Conservation (phyloP, 73 alveolate genomes). For the Uronychia setigera region DNA sequence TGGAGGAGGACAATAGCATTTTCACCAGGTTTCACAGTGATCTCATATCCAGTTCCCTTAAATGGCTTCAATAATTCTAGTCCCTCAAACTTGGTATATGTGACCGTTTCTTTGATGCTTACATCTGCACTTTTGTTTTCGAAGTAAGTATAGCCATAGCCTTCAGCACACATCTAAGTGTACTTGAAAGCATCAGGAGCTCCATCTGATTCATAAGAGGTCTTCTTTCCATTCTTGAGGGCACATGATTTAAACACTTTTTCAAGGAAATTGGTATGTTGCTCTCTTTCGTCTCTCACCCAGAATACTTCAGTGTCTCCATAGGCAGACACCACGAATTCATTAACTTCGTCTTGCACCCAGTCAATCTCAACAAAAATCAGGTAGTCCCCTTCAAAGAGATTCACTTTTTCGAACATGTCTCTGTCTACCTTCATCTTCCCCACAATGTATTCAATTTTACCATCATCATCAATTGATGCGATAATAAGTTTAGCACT, state of each 20-base stretch:
- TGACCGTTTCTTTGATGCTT: conserved; percentile 70
- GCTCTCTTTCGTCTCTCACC: conserved; percentile 34
- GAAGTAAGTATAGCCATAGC: conserved; percentile 67
- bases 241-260: conserved; percentile 30
- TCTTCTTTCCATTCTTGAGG: conserved; percentile 4
- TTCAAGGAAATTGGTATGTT: conserved; percentile 10
- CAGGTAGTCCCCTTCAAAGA: conserved; percentile 81
- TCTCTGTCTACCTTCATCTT: conserved; percentile 18
- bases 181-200: conserved; percentile 74
- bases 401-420: conserved; percentile 10
- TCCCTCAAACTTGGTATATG: conserved; percentile 82
- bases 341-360: conserved; percentile 39
- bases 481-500: conserved; percentile 43
- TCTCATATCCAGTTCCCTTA: conserved; percentile 68
- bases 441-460: background rate
- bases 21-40: conserved; percentile 71
- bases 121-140: conserved; percentile 54
- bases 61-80: conserved; percentile 65
- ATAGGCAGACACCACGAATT: conserved; percentile 18
- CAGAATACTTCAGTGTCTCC: conserved; percentile 28
- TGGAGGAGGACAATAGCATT: conserved; percentile 14
- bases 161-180: conserved; percentile 78
- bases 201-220: conserved; percentile 57
- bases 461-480: conserved; percentile 21
- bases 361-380: conserved; percentile 87